Evolutionary conservation across 257 asterid species (phyloP).

Genomic region (Solanum chmielewskii): DNA sequence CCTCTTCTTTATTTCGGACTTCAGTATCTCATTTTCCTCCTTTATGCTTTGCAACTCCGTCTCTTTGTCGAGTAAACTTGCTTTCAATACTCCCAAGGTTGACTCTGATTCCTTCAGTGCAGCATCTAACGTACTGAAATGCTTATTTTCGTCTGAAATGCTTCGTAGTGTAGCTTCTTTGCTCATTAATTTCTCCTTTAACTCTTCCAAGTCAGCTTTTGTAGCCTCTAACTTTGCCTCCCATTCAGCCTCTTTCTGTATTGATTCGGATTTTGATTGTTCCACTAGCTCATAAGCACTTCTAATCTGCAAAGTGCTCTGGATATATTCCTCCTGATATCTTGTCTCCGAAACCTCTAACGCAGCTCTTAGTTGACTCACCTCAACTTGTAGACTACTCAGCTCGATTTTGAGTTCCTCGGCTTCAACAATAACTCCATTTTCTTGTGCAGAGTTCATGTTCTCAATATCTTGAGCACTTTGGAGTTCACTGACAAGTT

Average conservation of each 20-base stretch:
- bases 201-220: constrained; percentile 32
- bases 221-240: constrained; percentile 35
- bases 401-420: constrained; percentile 21
- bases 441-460: constrained; percentile 6
- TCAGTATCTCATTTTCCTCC: constrained; percentile 54
- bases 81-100: constrained; percentile 27
- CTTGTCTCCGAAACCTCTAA: constrained; percentile 64
- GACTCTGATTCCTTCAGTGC: constrained; percentile 27
- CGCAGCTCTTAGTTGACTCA: constrained; percentile 30
- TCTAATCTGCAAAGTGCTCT: constrained; percentile 55
- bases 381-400: constrained; percentile 28
- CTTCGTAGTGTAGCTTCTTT: constrained; percentile 15
- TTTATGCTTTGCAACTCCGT: constrained; percentile 24
- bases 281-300: constrained; percentile 58
- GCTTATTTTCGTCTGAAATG: constrained; percentile 9
- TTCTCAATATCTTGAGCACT: constrained; percentile 16
- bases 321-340: constrained; percentile 50
- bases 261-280: constrained; percentile 33
- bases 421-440: constrained; percentile 11
- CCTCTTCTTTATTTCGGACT: constrained; percentile 37
- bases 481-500: constrained; percentile 34
- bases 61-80: constrained; percentile 37
- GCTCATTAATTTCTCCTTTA: constrained; percentile 26
- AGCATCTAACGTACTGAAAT: not conserved
- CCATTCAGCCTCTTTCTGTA: constrained; percentile 41